Evolutionary conservation across 495 filamentous ascomycete genomes (phyloP), one percentile per base, ranked within the genome.

Genomic region (Hypoxylon lienhwacheense): DNA sequence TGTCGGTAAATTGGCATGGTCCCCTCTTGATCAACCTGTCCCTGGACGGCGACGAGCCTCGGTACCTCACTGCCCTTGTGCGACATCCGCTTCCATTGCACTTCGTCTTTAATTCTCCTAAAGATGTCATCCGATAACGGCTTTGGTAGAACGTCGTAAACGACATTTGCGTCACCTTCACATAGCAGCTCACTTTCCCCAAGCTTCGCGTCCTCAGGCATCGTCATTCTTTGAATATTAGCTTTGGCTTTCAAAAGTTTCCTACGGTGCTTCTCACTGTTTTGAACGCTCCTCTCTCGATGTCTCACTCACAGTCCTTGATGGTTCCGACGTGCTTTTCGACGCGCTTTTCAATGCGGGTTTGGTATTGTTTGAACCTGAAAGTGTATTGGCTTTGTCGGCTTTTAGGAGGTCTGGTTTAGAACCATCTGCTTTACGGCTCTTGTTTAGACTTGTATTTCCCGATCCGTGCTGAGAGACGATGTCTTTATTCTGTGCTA

Each of bases 11-110:
- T 82, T 7, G 93, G 93, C 64, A 88, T 86, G 49, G 80, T 85
- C 43, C 90, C 90, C 62, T 95, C 88, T 2, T 78, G 65, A 37
- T 71, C 77, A 37, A 89, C 71, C 21, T 78, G 74, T 4, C 91
- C 95, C 67, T 97, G 90, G 6, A 95, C 90, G 28, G 90, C 89
- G 25, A 97, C 89, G n/a, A 97, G 82, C 29, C 93, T 83, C 24
- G 93, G 93, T 2, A 98, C 93, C 61, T 93, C 87, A 10, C 93
- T 93, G 22, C 89, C 88, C 40, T 90, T 81, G 64, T 97, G 93
- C 44, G 84, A 86, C 93, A 98, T 98, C 48, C 81, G 86, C 58
- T 91, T 85, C 91, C 92, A 98, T 57, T 75, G 72, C 1, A 97
- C 86, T 65, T 97, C 93, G 15, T 79, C 70, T 44, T 81, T 77